Conservation (phyloP, 2,329 filamentous ascomycete species). For the Aspergillus sp. region DNA sequence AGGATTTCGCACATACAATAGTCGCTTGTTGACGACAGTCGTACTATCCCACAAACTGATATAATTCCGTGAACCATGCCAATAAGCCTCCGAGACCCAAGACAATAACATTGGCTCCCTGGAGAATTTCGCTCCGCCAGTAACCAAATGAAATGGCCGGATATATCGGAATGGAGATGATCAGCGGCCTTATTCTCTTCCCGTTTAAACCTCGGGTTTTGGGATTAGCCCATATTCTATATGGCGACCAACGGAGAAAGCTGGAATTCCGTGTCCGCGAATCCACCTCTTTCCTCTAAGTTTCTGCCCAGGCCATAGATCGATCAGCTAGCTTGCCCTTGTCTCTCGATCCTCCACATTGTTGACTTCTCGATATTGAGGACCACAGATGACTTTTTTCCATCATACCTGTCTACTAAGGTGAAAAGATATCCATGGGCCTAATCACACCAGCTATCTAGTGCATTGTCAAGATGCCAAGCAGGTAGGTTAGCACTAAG, state of each 20-base stretch:
- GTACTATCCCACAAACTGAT: constrained; percentile 3
- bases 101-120: background rate
- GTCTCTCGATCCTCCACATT: background rate
- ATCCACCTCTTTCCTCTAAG: background rate
- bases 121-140: background rate
- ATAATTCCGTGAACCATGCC: background rate
- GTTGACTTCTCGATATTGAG: background rate
- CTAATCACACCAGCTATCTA: background rate
- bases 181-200: constrained; percentile 1
- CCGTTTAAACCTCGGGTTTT: constrained; percentile 5
- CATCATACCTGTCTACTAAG: background rate
- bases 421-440: too few species aligned
- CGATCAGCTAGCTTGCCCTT: background rate
- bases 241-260: background rate
- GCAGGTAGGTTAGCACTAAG: constrained; percentile 17
- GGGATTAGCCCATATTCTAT: background rate
- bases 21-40: background rate
- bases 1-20: background rate
- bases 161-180: constrained; percentile 4
- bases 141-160: constrained; percentile 1
- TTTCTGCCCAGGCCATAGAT: background rate
- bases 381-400: background rate
- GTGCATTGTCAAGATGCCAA: constrained; percentile 13
- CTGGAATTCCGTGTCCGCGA: background rate
- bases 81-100: background rate